Conservation (phyloP, 169 alveolate genomes). For the Besnoitia besnoiti region DNA sequence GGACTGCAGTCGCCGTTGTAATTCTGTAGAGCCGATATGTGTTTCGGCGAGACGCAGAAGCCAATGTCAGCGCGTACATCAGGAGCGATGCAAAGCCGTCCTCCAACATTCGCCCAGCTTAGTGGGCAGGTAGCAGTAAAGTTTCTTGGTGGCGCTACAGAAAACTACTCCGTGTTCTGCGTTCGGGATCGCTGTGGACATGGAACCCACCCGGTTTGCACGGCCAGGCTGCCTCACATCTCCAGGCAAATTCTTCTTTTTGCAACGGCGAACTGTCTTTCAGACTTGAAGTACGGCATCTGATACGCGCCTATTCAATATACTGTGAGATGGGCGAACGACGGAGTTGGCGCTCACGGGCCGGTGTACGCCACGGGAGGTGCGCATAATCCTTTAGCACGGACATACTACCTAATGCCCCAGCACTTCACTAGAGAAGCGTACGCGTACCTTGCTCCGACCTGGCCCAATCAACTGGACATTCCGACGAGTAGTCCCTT, state of each 20-base stretch:
- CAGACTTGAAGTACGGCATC: constrained; percentile 21
- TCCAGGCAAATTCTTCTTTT: constrained; percentile 37
- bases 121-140: background rate
- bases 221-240: constrained; percentile 34
- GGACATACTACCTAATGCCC: background rate
- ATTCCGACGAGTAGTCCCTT: background rate
- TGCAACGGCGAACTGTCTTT: background rate
- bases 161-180: background rate
- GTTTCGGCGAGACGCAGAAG: background rate
- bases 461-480: background rate
- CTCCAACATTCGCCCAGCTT: background rate
- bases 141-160: background rate
- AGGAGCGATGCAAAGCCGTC: background rate
- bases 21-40: background rate
- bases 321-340: too few relatives aligned
- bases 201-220: background rate
- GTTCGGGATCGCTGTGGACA: background rate
- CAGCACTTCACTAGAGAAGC: background rate
- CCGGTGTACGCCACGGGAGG: constrained; percentile 33
- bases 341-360: background rate
- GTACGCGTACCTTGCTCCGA: background rate
- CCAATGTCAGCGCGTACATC: background rate
- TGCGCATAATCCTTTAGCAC: background rate
- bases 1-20: background rate
- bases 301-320: too few relatives aligned